Evolutionary conservation across 768 basidiomycete genomes (phyloP), one percentile per base, ranked within the genome.

Genomic region (Cytidiella melzeri): DNA sequence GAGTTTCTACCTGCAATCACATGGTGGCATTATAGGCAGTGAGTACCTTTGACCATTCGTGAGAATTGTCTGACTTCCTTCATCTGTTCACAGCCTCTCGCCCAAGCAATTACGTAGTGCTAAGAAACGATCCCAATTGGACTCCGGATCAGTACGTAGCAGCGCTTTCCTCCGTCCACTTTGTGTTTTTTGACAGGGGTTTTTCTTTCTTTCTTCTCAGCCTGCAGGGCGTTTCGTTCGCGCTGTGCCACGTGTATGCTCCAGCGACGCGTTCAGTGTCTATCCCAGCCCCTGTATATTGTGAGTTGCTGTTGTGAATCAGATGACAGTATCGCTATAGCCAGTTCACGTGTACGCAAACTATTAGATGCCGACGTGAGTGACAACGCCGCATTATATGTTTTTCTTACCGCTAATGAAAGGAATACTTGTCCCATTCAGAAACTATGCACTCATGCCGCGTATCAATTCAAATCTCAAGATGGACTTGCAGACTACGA

Each of bases 231-330:
- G 55, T 81, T 10, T 68, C 78, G 5, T 81, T 73, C 52, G 59
- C 63, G 2, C 62, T 82, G 1, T 83, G 80, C 46, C 73, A 81
- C 44, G 58, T 70, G 0, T 81, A 80, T 41, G 76, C 75, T 1
- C 68, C 77, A 5, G 72, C 78, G 1, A 82, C 79, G 0, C 69
- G 77, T 4, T 73, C 76, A 0, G 79, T 82, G 0, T 79, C 77
- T 0, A 78, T 81, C 10, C 80, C 80, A 0, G 77, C 80, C 0
- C 80, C 80, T 0, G 78, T 83, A 0, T 82, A 81, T 50, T 82
- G 77, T 80, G 54, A 63, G 77, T 66, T 13, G 11, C 30, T 10
- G 19, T 25, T 36, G n/a, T n/a, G n/a, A n/a, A n/a, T n/a, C n/a
- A n/a, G n/a, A n/a, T n/a, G n/a, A n/a, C n/a, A n/a, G n/a, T n/a